phyloP scores from a whole-genome alignment of 192 early-diverging fungal genomes.

The Endogone sp. region DNA sequence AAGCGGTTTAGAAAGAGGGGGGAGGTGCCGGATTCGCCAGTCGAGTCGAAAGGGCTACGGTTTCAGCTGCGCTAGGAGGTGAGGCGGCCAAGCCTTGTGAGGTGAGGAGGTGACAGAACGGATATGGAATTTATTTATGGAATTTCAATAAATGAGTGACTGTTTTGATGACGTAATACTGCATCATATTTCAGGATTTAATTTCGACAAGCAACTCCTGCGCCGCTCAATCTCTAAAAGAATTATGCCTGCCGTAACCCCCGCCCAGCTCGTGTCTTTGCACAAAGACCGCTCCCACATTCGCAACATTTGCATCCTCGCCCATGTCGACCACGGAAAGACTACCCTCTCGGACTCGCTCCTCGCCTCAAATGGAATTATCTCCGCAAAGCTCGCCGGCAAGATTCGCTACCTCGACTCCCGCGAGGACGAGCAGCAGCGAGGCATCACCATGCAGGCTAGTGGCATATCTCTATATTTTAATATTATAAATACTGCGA shows the following conservation, averaged over 20 bases:
- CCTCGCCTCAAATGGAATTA: slow-evolving; percentile 98
- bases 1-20: background rate
- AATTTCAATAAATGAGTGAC: no score
- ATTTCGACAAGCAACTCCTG: no score
- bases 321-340: slow-evolving; percentile 99
- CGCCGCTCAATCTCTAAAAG: background rate
- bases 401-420: slow-evolving; percentile 95
- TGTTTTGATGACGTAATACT: no score
- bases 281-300: slow-evolving; percentile 69
- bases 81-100: no score
- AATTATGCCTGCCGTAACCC: slow-evolving; percentile 63
- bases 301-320: slow-evolving; percentile 96
- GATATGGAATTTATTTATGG: no score
- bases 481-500: slow-evolving; percentile 47
- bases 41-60: no score
- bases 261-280: slow-evolving; percentile 60
- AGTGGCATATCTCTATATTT: slow-evolving; percentile 95
- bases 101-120: no score
- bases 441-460: slow-evolving; percentile 99
- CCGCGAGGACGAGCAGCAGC: slow-evolving; percentile 95
- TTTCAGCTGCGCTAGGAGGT: no score
- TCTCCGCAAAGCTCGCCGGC: slow-evolving; percentile 90
- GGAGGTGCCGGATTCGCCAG: no score
- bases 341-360: slow-evolving; percentile 96
- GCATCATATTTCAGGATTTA: no score